Base-by-base conservation (phyloP, 2,329 filamentous ascomycete species). In the Fusarium longipes region DNA sequence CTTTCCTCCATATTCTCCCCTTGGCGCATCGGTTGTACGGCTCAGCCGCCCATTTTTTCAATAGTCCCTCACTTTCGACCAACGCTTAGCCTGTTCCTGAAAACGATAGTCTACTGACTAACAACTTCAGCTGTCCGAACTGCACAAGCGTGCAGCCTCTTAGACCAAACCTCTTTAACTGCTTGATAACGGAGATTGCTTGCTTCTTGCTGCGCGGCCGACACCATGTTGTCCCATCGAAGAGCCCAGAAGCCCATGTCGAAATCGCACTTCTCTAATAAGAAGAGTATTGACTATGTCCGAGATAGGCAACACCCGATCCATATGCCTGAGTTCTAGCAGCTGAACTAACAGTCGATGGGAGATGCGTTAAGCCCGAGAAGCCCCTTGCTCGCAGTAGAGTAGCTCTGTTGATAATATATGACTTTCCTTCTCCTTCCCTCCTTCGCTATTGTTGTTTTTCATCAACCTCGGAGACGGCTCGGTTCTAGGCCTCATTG, bases 41-140 rank as follows among this genome's bases (percentile, higher is more conserved):
- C 59, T 50, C 43, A 50, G 44, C 44, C 42, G 43, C 49, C 53
- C 43, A 48, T 60, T 38, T 53, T n/a, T 33, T 33, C 62, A 60
- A 69, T 68, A 59, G 57, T 57, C 38, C 49, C 47, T 50, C 44
- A 60, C 45, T 53, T 42, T 36, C 25, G 43, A 32, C 35, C 53
- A 32, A 57, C 68, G 67, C 74, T 75, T 77, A 63, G 49, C 74
- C 75, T 76, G 73, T 77, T 76, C 75, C 73, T 76, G 73, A 72
- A 73, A 63, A 30, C 56, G 43, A 47, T 57, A 57, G 51, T 45
- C 42, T 47, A 51, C 45, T 27, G 29, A 27, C 45, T 49, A 49
- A 49, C 22, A 38, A 15, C 45, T 40, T 61, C 40, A 54, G 18
- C 49, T 49, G 8, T 47, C 59, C 32, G 12, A 57, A 36, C 53